These are phyloP conservation scores for Aspergillus sparsus DNA, from an alignment of 495 filamentous ascomycete species.

Conservation along the genomic window DNA sequence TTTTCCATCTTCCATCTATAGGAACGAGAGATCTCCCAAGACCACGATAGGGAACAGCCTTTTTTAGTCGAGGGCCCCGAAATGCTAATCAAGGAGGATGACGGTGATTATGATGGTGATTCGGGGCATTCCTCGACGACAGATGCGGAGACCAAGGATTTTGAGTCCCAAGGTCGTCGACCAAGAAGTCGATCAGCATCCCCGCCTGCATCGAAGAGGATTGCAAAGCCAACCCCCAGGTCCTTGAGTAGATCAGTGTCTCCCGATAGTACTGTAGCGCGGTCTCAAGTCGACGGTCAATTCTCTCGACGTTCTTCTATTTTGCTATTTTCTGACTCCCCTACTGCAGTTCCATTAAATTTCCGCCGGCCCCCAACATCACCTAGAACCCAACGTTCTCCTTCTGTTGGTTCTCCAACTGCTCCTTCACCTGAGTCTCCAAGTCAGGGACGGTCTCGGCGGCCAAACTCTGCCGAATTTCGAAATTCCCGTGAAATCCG, in stretches of 20 bases:
- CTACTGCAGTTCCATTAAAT: slow-evolving; percentile 52
- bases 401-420: slow-evolving; percentile 33
- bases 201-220: slow-evolving; percentile 34
- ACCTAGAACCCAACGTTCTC: slow-evolving; percentile 37
- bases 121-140: slow-evolving; percentile 36
- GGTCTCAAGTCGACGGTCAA: slow-evolving; percentile 16
- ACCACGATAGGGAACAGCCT: slow-evolving; percentile 41
- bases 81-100: slow-evolving; percentile 41
- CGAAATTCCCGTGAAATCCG: slow-evolving; percentile 49
- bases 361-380: slow-evolving; percentile 51
- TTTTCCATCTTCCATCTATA: slow-evolving; percentile 41
- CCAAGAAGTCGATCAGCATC: slow-evolving; percentile 42
- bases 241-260: slow-evolving; percentile 44
- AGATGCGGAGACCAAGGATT: slow-evolving; percentile 24
- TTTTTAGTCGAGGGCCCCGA: slow-evolving; percentile 55
- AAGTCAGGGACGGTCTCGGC: slow-evolving; percentile 38
- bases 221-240: slow-evolving; percentile 35
- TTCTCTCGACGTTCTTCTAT: slow-evolving; percentile 34
- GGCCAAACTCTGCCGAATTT: slow-evolving; percentile 51
- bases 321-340: slow-evolving; percentile 41
- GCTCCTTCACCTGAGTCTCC: slow-evolving; percentile 34
- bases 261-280: slow-evolving; percentile 27
- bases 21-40: slow-evolving; percentile 37
- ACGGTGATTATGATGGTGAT: slow-evolving; percentile 38
- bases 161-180: slow-evolving; percentile 31